Percentiles rank a stretch among this genome's conserved stretches.
Conservation (phyloP, 2,329 filamentous ascomycete genomes). For the Claviceps fusiformis region DNA sequence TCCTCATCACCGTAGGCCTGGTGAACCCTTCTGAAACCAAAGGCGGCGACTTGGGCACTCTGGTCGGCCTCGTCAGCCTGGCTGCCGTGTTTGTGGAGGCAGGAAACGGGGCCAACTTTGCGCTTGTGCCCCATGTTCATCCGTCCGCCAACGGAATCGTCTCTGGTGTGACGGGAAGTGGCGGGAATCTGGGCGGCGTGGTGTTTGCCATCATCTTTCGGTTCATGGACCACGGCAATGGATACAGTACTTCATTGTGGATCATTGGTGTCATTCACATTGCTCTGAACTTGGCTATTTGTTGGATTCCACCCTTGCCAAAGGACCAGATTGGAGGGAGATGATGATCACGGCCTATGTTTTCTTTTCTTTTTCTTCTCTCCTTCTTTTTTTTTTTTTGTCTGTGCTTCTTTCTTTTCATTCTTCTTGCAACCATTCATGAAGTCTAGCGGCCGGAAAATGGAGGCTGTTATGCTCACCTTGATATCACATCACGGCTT, state of each 20-base stretch:
- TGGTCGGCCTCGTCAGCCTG: slow-evolving; percentile 65
- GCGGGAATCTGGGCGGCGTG: slow-evolving; percentile 75
- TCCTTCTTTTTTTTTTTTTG: neutral
- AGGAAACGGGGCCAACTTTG: slow-evolving; percentile 76
- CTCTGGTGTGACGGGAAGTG: slow-evolving; percentile 64
- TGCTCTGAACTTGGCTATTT: slow-evolving; percentile 50
- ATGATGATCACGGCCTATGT: slow-evolving; percentile 3
- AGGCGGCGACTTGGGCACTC: slow-evolving; percentile 29
- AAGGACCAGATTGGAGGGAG: slow-evolving; percentile 26
- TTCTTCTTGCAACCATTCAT: too few species aligned
- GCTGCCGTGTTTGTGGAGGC: slow-evolving; percentile 75
- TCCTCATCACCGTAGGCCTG: slow-evolving; percentile 48
- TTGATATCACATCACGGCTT: too few species aligned
- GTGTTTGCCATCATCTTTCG: slow-evolving; percentile 74
- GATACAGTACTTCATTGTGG: slow-evolving; percentile 64
- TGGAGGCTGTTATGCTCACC: too few species aligned
- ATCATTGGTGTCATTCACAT: slow-evolving; percentile 69
- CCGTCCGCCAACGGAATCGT: slow-evolving; percentile 68
- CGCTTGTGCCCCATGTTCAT: slow-evolving; percentile 75
- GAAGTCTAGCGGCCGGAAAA: too few species aligned
- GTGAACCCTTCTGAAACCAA: slow-evolving; percentile 45
- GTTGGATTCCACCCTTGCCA: slow-evolving; percentile 41
- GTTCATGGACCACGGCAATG: slow-evolving; percentile 46
- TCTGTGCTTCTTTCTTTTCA: too few species aligned
- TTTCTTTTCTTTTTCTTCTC: neutral